These are phyloP conservation scores for Pseudonitzschia multiseries DNA, from an alignment of 108 stramenopile genomes.

Conservation along the genomic window DNA sequence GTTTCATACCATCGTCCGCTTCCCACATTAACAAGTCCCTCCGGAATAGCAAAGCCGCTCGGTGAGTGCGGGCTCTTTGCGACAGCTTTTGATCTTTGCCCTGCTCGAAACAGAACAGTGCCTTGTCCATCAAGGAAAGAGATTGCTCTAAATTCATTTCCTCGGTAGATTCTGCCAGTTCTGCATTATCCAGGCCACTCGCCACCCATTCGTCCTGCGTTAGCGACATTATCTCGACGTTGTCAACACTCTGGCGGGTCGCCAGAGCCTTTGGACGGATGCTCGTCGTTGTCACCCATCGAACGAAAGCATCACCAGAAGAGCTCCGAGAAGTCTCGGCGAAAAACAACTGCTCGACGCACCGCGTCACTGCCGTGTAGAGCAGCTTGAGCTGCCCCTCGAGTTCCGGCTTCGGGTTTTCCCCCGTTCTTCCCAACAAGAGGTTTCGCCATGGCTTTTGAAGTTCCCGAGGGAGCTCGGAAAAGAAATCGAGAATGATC, in stretches of 20 bases:
- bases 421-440: background rate
- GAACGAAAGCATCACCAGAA: slow-evolving; percentile 40
- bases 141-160: background rate
- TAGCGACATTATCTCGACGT: background rate
- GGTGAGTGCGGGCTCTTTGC: too few relatives aligned
- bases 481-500: slow-evolving; percentile 58
- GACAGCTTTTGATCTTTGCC: too few relatives aligned
- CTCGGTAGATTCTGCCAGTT: background rate
- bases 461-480: slow-evolving; percentile 24
- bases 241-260: background rate
- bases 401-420: slow-evolving; percentile 37
- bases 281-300: too few relatives aligned
- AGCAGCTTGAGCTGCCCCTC: slow-evolving; percentile 52
- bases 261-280: background rate
- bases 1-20: too few relatives aligned
- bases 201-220: background rate
- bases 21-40: too few relatives aligned
- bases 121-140: too few relatives aligned
- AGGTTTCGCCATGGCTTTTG: slow-evolving; percentile 44
- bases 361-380: slow-evolving; percentile 54
- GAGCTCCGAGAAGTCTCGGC: slow-evolving; percentile 39
- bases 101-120: too few relatives aligned
- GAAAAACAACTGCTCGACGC: slow-evolving; percentile 50
- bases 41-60: too few relatives aligned
- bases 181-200: background rate